These are phyloP conservation scores for Pueraria montana DNA, from an alignment of 306 rosid species.

Conservation along the genomic window DNA sequence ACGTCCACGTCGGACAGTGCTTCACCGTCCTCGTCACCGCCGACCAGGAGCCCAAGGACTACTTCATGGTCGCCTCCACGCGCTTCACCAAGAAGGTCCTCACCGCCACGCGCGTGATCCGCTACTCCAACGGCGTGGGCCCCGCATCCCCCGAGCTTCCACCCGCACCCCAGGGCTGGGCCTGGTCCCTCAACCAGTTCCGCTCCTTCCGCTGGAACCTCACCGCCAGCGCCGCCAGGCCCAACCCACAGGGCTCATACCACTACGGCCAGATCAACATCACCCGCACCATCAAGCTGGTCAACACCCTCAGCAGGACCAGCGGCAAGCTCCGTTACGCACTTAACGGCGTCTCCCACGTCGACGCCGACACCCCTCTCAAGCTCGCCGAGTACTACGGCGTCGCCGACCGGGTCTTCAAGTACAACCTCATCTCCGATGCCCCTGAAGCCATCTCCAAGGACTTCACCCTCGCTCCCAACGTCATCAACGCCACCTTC, in stretches of 20 bases:
- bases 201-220: slow-evolving; percentile 92
- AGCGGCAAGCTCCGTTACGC: slow-evolving; percentile 77
- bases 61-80: slow-evolving; percentile 74
- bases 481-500: slow-evolving; percentile 62
- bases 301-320: slow-evolving; percentile 50
- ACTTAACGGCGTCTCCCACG: slow-evolving; percentile 77
- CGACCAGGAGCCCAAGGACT: slow-evolving; percentile 68
- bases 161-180: slow-evolving; percentile 73
- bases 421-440: slow-evolving; percentile 59
- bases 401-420: slow-evolving; percentile 61
- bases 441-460: background rate
- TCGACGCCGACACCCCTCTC: slow-evolving; percentile 67
- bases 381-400: slow-evolving; percentile 83
- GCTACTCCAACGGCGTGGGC: slow-evolving; percentile 52
- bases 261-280: slow-evolving; percentile 84
- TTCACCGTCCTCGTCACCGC: slow-evolving; percentile 72
- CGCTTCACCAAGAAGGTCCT: slow-evolving; percentile 64
- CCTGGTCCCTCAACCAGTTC: slow-evolving; percentile 90
- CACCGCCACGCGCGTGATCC: slow-evolving; percentile 55
- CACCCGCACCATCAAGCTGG: slow-evolving; percentile 76
- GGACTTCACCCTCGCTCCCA: slow-evolving; percentile 44
- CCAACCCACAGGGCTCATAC: slow-evolving; percentile 94
- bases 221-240: slow-evolving; percentile 91
- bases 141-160: slow-evolving; percentile 60
- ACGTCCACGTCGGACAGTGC: slow-evolving; percentile 86